Conservation (phyloP, 1,284 basidiomycete species). For the Wolfiporia cocos region DNA sequence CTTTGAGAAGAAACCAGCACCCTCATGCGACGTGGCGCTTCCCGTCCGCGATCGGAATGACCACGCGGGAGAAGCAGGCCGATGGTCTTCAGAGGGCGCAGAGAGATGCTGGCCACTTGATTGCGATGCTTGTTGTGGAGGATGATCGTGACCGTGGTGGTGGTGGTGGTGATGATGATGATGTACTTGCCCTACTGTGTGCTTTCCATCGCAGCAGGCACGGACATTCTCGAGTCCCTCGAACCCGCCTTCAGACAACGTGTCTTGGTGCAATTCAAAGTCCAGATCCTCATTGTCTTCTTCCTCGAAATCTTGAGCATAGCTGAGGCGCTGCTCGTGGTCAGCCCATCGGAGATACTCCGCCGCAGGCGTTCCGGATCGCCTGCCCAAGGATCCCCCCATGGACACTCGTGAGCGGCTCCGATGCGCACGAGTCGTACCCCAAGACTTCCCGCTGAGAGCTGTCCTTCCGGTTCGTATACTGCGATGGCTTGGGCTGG, state of each 20-base stretch:
- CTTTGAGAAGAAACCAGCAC: conserved; percentile 59
- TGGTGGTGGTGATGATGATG: conserved; percentile 58
- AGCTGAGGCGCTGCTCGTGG: conserved; percentile 62
- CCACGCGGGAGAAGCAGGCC: conserved; percentile 74
- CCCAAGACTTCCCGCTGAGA: conserved; percentile 54
- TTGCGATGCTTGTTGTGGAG: conserved; percentile 23
- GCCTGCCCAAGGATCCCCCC: conserved; percentile 71
- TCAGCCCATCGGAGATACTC: conserved; percentile 79
- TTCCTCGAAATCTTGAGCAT: conserved; percentile 57
- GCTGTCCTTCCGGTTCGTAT: conserved; percentile 44
- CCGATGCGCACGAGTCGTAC: conserved; percentile 68
- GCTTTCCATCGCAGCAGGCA: conserved; percentile 91
- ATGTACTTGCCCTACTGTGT: conserved; percentile 65
- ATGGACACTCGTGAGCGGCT: conserved; percentile 73
- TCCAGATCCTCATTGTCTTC: conserved; percentile 69
- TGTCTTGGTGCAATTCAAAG: conserved; percentile 73
- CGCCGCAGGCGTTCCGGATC: conserved; percentile 82
- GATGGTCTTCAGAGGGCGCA: conserved; percentile 39
- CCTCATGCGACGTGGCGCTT: conserved; percentile 59
- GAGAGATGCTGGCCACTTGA: conserved; percentile 37
- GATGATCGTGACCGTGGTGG: conserved; percentile 37
- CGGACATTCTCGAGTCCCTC: conserved; percentile 94
- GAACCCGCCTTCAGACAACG: conserved; percentile 75
- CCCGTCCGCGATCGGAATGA: conserved; percentile 73
- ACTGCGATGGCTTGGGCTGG: conserved; percentile 70